phyloP scores from a whole-genome alignment of 1,284 basidiomycete species.

The Earliella scabrosa region DNA sequence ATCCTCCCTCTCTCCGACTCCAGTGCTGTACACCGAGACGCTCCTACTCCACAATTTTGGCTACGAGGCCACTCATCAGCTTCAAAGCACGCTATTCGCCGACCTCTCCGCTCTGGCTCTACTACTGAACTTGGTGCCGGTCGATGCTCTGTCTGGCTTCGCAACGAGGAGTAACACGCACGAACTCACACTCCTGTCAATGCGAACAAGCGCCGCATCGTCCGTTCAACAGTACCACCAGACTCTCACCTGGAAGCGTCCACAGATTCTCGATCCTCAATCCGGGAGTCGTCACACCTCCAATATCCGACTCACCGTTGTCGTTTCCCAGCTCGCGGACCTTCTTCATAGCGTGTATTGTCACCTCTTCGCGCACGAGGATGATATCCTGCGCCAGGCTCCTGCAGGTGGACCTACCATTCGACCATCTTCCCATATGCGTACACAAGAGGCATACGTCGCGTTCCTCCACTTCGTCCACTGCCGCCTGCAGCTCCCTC shows the following conservation, averaged over 20 bases:
- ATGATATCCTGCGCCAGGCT: no score
- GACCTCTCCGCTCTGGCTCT: conserved; percentile 43
- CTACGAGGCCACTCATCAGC: conserved; percentile 32
- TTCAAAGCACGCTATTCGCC: conserved; percentile 40
- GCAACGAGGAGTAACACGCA: conserved; percentile 45
- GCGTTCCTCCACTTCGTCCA: conserved; percentile 43
- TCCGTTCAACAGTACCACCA: conserved; percentile 42
- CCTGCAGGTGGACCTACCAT: no score
- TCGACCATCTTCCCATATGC: conserved; percentile 36
- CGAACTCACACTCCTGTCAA: conserved; percentile 36
- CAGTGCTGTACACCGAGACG: conserved; percentile 41
- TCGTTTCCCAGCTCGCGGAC: conserved; percentile 39
- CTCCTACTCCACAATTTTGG: conserved; percentile 32
- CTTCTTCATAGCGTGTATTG: conserved; percentile 50
- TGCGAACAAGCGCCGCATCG: conserved; percentile 11
- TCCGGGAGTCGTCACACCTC: background rate
- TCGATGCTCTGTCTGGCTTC: conserved; percentile 47
- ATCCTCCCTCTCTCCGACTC: background rate
- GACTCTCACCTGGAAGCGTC: conserved; percentile 44
- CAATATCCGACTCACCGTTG: conserved; percentile 9
- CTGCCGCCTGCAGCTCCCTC: conserved; percentile 29
- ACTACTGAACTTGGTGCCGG: conserved; percentile 46
- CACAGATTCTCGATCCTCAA: background rate
- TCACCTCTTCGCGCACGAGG: conserved; percentile 51
- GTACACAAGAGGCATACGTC: conserved; percentile 48